phyloP scores from a whole-genome alignment of 495 filamentous ascomycete species.

The Chaetomium fimeti region DNA sequence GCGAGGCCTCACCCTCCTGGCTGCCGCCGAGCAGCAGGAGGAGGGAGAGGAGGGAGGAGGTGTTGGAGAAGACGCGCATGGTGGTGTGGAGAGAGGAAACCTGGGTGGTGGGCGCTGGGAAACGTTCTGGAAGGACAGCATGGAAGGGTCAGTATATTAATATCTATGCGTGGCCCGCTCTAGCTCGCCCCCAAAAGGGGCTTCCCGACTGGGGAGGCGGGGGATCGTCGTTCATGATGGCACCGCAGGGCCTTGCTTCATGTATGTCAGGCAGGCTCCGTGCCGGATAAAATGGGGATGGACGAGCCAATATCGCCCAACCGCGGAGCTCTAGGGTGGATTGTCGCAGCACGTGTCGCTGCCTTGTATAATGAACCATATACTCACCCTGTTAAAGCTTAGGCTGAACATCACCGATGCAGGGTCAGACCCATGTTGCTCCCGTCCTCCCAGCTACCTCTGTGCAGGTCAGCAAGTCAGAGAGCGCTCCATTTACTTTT shows the following conservation, averaged over 20 bases:
- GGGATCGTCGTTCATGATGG: not conserved
- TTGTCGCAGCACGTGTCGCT: not conserved
- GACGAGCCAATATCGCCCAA: not conserved
- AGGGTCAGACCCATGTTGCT: not conserved
- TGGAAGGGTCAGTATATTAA: constrained; percentile 4
- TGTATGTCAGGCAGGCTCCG: not conserved
- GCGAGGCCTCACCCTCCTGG: not conserved
- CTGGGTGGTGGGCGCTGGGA: not conserved
- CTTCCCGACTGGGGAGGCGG: not conserved
- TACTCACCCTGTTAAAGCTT: not conserved
- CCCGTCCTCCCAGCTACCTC: not conserved
- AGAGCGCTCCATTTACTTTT: not conserved
- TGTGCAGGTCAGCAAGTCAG: not conserved
- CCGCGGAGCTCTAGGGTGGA: not conserved
- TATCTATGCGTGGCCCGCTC: not conserved
- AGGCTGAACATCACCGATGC: not conserved
- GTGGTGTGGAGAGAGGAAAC: not conserved
- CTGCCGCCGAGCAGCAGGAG: constrained; percentile 7
- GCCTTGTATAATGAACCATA: not conserved
- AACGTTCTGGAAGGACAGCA: constrained; percentile 3
- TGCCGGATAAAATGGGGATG: constrained; percentile 5
- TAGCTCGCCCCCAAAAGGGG: not conserved
- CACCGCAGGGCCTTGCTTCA: not conserved
- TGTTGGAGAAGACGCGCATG: constrained; percentile 2
- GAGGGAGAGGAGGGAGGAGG: not conserved